A percentile compares a stretch with the other conserved stretches of the same genome.
Evolutionary conservation across 179 eudicot species (phyloP).

Genomic region (Patellifolia procumbens): DNA sequence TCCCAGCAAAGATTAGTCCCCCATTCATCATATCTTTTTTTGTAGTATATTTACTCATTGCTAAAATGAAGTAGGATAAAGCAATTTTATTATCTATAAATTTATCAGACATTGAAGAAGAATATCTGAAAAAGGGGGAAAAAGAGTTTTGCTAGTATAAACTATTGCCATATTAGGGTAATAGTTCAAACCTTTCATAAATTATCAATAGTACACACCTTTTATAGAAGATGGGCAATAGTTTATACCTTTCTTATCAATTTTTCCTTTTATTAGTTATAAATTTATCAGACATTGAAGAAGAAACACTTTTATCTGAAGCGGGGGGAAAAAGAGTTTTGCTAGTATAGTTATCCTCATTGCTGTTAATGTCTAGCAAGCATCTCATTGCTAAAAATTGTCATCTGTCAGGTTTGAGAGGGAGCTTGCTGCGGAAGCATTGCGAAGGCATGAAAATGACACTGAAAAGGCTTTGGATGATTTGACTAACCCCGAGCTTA

Average conservation of each 20-base stretch:
- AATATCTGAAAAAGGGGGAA: neutral
- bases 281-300: too few relatives aligned
- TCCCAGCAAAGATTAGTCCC: neutral
- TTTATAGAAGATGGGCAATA: too few relatives aligned
- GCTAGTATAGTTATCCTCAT: neutral
- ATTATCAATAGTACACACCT: too few relatives aligned
- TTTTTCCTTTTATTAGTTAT: neutral
- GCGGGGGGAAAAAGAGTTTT: neutral
- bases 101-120: too few relatives aligned
- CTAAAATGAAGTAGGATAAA: neutral
- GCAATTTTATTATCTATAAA: too few relatives aligned
- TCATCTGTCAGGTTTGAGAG: constrained; percentile 61
- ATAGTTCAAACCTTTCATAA: too few relatives aligned
- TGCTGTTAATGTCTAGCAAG: neutral
- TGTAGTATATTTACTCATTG: neutral
- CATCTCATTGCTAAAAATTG: neutral
- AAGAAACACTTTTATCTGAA: neutral
- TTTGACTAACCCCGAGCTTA: constrained; percentile 74
- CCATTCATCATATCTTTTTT: neutral
- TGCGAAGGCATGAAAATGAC: constrained; percentile 89
- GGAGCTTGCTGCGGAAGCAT: constrained; percentile 89
- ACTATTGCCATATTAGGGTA: neutral
- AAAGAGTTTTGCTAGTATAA: neutral
- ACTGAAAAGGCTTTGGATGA: constrained; percentile 75
- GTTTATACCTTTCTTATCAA: too few relatives aligned